Evolutionary conservation across 1,284 basidiomycete species (phyloP).

Genomic region (Ganoderma lingzhi): DNA sequence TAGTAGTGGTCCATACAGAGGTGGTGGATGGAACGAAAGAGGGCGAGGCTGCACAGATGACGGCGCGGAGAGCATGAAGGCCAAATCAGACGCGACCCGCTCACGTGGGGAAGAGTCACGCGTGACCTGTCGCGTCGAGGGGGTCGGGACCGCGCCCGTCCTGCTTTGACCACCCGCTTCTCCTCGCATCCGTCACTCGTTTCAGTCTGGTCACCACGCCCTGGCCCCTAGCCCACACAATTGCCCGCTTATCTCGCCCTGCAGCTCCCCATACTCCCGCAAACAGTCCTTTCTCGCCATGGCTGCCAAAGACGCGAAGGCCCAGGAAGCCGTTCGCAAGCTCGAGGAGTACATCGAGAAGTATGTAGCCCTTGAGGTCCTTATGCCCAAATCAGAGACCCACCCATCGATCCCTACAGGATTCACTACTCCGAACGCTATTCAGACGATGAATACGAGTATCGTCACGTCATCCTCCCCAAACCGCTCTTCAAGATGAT

Average conservation of each 20-base stretch:
- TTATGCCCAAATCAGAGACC: slow-evolving; percentile 19
- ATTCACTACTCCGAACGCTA: slow-evolving; percentile 89
- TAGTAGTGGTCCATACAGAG: slow-evolving; percentile 5
- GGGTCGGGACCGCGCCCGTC: slow-evolving; percentile 8
- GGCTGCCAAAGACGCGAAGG: slow-evolving; percentile 37
- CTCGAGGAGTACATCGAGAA: slow-evolving; percentile 66
- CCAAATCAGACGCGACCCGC: slow-evolving; percentile 19
- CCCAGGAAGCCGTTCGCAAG: slow-evolving; percentile 48
- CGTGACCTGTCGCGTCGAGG: slow-evolving; percentile 35
- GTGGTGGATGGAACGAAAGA: background rate
- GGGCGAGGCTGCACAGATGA: background rate
- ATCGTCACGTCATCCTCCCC: slow-evolving; percentile 92
- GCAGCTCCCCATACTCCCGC: background rate
- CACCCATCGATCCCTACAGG: slow-evolving; percentile 47
- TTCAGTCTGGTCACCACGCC: background rate
- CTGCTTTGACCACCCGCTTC: slow-evolving; percentile 1
- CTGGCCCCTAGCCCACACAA: background rate
- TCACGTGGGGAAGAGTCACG: slow-evolving; percentile 30
- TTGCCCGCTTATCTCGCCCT: background rate
- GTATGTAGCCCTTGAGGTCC: slow-evolving; percentile 31
- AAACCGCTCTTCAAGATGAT: slow-evolving; percentile 89
- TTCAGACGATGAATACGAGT: slow-evolving; percentile 84
- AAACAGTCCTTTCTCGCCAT: slow-evolving; percentile 23
- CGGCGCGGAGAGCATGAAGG: no score
- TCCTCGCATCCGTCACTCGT: slow-evolving; percentile 17